These are phyloP conservation scores for Warburgia ugandensis DNA, from an alignment of 164 flowering plant species.

Conservation along the genomic window DNA sequence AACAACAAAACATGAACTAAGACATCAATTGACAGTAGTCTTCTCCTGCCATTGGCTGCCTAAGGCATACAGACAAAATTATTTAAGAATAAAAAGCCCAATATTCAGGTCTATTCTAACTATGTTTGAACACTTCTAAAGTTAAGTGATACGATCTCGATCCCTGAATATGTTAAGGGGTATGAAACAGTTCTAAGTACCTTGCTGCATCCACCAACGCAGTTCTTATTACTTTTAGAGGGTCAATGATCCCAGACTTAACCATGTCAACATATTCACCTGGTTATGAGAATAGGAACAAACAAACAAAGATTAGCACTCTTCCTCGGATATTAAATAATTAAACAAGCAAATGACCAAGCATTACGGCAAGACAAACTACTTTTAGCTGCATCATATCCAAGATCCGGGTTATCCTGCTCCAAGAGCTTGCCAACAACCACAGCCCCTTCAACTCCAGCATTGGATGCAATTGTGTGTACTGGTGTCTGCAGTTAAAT, in stretches of 20 bases:
- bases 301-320: too few relatives aligned
- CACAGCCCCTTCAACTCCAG: constrained; percentile 98
- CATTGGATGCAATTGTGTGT: constrained; percentile 80
- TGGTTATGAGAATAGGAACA: constrained; percentile 23
- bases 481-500: constrained; percentile 66
- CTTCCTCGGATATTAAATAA: too few relatives aligned
- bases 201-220: constrained; percentile 97
- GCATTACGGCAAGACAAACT: not conserved
- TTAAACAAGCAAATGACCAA: not conserved
- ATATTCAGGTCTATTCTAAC: not conserved
- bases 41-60: not conserved
- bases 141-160: too few relatives aligned
- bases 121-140: too few relatives aligned
- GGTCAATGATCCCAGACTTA: constrained; percentile 89
- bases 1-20: not conserved
- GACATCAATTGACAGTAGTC: not conserved
- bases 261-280: constrained; percentile 97
- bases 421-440: constrained; percentile 95
- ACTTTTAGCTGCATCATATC: constrained; percentile 99
- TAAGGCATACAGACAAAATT: not conserved
- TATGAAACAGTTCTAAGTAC: constrained; percentile 21
- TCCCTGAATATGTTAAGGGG: too few relatives aligned
- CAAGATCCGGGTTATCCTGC: constrained; percentile 77
- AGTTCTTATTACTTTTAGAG: constrained; percentile 95
- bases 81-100: not conserved